phyloP scores from a whole-genome alignment of 495 filamentous ascomycete species.

The Hyaloscypha variabilis region DNA sequence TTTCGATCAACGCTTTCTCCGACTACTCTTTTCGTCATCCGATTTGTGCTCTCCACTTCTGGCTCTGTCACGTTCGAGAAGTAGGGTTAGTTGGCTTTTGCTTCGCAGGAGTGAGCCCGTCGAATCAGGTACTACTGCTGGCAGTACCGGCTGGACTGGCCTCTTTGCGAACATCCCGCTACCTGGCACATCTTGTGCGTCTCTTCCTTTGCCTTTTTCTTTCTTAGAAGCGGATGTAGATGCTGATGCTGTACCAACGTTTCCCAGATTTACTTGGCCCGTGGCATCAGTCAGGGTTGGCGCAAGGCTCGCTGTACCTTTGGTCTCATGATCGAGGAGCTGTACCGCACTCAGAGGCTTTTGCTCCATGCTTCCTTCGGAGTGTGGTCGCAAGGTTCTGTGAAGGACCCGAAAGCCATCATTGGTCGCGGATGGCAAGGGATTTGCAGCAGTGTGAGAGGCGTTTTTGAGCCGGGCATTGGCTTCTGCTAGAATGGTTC shows the following conservation, averaged over 20 bases:
- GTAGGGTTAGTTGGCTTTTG: slow-evolving; percentile 51
- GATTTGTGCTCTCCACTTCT: slow-evolving; percentile 19
- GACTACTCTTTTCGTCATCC: slow-evolving; percentile 2
- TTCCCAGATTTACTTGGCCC: slow-evolving; percentile 23
- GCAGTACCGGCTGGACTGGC: slow-evolving; percentile 20
- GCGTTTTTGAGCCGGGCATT: slow-evolving; percentile 9
- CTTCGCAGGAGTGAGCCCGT: slow-evolving; percentile 40
- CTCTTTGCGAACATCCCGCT: slow-evolving; percentile 25
- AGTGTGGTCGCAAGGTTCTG: not conserved
- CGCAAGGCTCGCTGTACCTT: slow-evolving; percentile 27
- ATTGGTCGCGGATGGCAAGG: not conserved
- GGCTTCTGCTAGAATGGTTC: slow-evolving; percentile 17
- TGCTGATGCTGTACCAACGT: not conserved
- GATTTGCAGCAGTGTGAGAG: not conserved
- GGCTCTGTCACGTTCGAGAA: slow-evolving; percentile 44
- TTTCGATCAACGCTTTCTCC: not conserved
- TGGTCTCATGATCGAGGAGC: slow-evolving; percentile 6
- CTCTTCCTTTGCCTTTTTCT: slow-evolving; percentile 30
- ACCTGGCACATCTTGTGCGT: slow-evolving; percentile 4
- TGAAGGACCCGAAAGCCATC: slow-evolving; percentile 2
- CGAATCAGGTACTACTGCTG: slow-evolving; percentile 7
- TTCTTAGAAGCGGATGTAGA: slow-evolving; percentile 1
- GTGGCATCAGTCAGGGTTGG: slow-evolving; percentile 28
- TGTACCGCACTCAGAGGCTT: not conserved
- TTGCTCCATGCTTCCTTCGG: slow-evolving; percentile 5